These are phyloP conservation scores for Dactylellina parvicollis DNA, from an alignment of 2,329 filamentous ascomycete species.

Conservation along the genomic window DNA sequence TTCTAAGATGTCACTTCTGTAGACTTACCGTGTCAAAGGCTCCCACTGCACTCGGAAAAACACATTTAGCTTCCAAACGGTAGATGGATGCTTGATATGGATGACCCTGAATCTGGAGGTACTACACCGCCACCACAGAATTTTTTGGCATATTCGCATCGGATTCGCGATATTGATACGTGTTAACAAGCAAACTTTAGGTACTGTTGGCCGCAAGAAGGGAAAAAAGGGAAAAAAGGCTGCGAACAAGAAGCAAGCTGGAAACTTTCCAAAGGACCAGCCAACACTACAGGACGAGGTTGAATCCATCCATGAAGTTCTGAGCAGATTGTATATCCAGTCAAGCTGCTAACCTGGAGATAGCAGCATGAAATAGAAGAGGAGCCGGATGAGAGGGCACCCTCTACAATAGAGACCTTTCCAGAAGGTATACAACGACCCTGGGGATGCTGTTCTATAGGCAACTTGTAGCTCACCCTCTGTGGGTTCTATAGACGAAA, in stretches of 20 bases:
- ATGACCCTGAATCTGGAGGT: constrained; percentile 53
- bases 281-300: constrained; percentile 24
- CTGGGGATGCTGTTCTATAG: too few relatives aligned
- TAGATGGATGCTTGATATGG: constrained; percentile 50
- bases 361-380: constrained; percentile 15
- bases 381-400: background rate
- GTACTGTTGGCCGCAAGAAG: constrained; percentile 47
- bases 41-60: background rate
- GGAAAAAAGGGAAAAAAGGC: constrained; percentile 39
- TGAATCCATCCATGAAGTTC: constrained; percentile 2
- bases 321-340: background rate
- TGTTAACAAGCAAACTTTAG: constrained; percentile 24
- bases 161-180: background rate
- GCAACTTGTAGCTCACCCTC: too few relatives aligned
- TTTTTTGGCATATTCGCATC: background rate
- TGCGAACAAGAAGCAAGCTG: constrained; percentile 25
- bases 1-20: constrained; percentile 12
- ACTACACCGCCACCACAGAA: background rate
- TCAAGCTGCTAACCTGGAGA: constrained; percentile 4
- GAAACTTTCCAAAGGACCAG: constrained; percentile 8
- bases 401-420: background rate
- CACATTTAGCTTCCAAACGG: background rate
- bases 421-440: too few relatives aligned
- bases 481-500: too few relatives aligned
- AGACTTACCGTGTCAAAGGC: background rate